Evolutionary conservation across 345 rosid genomes (phyloP), one percentile per base, ranked within the genome.

Genomic region (Microcos paniculata): DNA sequence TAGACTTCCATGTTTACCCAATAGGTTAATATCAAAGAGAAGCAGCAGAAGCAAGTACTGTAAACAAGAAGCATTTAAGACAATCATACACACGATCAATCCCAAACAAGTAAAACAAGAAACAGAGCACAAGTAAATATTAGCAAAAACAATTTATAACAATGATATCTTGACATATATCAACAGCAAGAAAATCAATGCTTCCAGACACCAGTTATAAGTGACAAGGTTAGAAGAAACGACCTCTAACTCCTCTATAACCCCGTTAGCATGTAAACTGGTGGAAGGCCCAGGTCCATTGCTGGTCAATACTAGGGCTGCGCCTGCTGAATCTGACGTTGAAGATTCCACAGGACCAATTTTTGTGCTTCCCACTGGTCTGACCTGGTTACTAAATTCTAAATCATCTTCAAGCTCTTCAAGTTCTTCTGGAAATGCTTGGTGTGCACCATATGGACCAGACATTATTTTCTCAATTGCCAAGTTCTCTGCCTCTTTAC

Each of bases 171-270:
- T 33, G 26, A 8, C 45, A 62, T 72, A 14, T 58, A 23, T 6
- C 23, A 1, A 42, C 16, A 43, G 21, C 30, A 40, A 21, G 64
- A 78, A 72, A 48, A 67, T 33, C 16, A 40, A 58, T 61, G 45
- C 33, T 62, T 52, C 31, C 7, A 15, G 14, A 67, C 19, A 43
- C 61, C 55, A 75, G 24, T 56, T 73, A 76, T 28, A 28, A 40
- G 4, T 3, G 64, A 31, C 8, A 55, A 51, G 63, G 74, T 26
- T 21, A 59, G 84, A 46, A 72, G 77, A 73, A 45, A 73, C 71
- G 68, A 96, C 99, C 99, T 96, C 98, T 11, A 93, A 98, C 89
- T 96, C 99, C 83, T 90, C 98, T 51, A 90, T 62, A 74, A 79
- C 72, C 21, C 80, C 84, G 62, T 69, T 74, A 16, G 83, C 49